Evolutionary conservation across 2,329 filamentous ascomycete species (phyloP).

Genomic region (Neoscytalidium dimidiatum): DNA sequence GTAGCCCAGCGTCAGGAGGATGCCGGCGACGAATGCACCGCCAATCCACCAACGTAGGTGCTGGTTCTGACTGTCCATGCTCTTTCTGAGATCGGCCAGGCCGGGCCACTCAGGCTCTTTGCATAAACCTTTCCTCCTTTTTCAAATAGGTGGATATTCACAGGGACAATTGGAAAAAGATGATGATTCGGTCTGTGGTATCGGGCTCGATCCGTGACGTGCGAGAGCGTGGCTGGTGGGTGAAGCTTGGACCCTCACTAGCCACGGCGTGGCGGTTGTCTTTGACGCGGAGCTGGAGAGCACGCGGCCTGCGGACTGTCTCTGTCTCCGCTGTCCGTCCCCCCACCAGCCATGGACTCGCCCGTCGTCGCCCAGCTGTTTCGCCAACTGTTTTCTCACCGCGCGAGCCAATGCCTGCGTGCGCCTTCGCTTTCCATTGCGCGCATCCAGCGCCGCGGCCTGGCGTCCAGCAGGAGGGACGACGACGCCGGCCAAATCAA

Average conservation of each 20-base stretch:
- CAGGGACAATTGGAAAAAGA: not conserved
- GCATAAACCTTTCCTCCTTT: too few relatives aligned
- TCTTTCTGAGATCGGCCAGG: not conserved
- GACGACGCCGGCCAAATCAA: slow-evolving; percentile 10
- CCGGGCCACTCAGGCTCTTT: not conserved
- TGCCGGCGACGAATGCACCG: slow-evolving; percentile 74
- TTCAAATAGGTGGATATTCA: not conserved
- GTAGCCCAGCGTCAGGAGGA: slow-evolving; percentile 73
- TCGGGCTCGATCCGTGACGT: not conserved
- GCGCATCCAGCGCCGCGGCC: slow-evolving; percentile 14
- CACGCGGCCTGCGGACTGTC: slow-evolving; percentile 11
- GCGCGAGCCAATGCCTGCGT: slow-evolving; percentile 18
- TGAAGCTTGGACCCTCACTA: slow-evolving; percentile 24
- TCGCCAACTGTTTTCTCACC: slow-evolving; percentile 77
- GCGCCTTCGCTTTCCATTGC: not conserved
- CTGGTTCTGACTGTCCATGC: slow-evolving; percentile 24
- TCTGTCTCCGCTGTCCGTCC: not conserved
- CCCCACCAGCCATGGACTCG: slow-evolving; percentile 68
- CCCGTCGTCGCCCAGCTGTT: slow-evolving; percentile 77
- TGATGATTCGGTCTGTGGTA: not conserved
- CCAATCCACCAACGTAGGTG: slow-evolving; percentile 60
- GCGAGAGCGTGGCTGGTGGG: slow-evolving; percentile 3
- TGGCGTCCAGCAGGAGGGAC: slow-evolving; percentile 1
- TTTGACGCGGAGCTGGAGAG: slow-evolving; percentile 18
- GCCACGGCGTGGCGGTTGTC: slow-evolving; percentile 17